phyloP scores from a whole-genome alignment of 139 green algal species.

The Micromonas commoda region DNA sequence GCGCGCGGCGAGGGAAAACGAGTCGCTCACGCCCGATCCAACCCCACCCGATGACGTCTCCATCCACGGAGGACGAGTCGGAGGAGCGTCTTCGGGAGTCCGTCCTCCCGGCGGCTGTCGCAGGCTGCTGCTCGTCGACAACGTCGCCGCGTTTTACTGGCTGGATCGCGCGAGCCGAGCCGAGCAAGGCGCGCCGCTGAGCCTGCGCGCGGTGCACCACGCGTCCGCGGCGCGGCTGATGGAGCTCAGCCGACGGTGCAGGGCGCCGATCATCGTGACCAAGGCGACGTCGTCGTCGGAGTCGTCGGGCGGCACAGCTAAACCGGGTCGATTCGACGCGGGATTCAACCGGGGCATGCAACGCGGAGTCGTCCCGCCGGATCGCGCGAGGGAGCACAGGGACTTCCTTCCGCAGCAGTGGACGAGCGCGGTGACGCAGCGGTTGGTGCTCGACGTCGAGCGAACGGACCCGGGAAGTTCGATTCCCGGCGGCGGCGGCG shows the following conservation, averaged over 20 bases:
- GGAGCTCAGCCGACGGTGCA: neutral
- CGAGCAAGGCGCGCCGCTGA: conserved; percentile 8
- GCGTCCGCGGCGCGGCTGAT: neutral
- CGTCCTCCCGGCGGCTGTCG: neutral
- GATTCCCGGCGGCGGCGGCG: neutral
- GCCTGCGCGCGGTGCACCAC: conserved; percentile 1
- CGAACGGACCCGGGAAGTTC: too few species aligned
- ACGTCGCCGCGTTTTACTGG: conserved; percentile 25
- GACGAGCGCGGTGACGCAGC: conserved; percentile 13
- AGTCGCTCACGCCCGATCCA: neutral
- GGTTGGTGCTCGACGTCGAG: neutral
- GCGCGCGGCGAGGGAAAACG: neutral
- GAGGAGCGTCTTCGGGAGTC: too few species aligned
- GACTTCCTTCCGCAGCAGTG: conserved; percentile 8
- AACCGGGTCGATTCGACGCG: neutral
- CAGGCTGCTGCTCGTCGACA: conserved; percentile 12
- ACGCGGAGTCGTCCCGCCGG: too few species aligned
- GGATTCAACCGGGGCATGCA: too few species aligned
- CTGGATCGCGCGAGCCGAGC: conserved; percentile 1
- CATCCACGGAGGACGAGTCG: neutral
- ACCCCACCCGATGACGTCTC: too few species aligned
- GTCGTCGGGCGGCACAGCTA: neutral
- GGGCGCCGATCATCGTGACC: neutral
- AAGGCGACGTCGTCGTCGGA: conserved; percentile 2
- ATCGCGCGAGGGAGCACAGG: neutral